Evolutionary conservation across 129 eudicot genomes (phyloP).

Genomic region (Pittosporum tobira): DNA sequence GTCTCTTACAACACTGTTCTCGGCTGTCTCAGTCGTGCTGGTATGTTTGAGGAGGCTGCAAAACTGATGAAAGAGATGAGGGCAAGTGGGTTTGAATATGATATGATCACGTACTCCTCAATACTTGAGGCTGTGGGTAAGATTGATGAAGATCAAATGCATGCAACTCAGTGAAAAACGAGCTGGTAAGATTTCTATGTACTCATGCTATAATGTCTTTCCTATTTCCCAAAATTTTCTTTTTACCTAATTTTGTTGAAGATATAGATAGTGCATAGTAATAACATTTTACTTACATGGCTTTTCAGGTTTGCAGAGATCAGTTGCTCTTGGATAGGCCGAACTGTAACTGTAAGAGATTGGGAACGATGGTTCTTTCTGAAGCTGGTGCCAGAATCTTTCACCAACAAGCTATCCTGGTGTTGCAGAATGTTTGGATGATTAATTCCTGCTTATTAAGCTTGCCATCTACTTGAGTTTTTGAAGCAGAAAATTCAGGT

Average conservation of each 20-base stretch:
- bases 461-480: neutral
- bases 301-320: neutral
- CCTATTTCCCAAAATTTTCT: neutral
- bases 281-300: neutral
- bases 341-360: neutral
- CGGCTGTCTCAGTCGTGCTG: constrained; percentile 87
- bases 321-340: neutral
- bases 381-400: neutral
- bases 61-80: constrained; percentile 86
- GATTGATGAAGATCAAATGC: constrained; percentile 47
- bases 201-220: neutral
- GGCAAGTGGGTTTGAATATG: constrained; percentile 61
- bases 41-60: constrained; percentile 96
- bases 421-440: neutral
- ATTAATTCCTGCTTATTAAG: neutral
- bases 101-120: constrained; percentile 74
- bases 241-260: neutral
- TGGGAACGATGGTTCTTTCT: neutral
- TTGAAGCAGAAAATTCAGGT: neutral
- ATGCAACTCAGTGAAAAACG: constrained; percentile 21
- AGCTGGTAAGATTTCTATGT: constrained; percentile 11
- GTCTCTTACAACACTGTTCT: constrained; percentile 86
- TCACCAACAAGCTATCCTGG: neutral
- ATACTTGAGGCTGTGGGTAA: constrained; percentile 92
- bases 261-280: neutral